These are phyloP conservation scores for Termitomyces sp. DNA, from an alignment of 768 basidiomycete species.

Conservation along the genomic window DNA sequence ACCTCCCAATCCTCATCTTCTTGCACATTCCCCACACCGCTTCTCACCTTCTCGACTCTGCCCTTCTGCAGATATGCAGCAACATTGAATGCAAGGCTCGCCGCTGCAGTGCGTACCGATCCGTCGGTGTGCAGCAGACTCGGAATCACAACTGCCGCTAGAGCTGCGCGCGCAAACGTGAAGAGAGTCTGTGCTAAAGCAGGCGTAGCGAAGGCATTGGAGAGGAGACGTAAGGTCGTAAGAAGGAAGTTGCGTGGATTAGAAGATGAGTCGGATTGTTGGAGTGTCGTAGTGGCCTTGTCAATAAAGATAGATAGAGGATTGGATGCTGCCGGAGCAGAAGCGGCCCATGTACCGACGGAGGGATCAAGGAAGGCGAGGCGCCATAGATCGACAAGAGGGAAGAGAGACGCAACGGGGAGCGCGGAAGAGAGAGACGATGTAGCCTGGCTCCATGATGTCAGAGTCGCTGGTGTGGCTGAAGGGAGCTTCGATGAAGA, in stretches of 20 bases:
- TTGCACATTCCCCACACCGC: constrained; percentile 30
- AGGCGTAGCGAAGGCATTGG: constrained; percentile 60
- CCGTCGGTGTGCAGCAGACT: constrained; percentile 67
- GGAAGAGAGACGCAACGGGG: constrained; percentile 61
- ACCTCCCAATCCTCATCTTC: constrained; percentile 83
- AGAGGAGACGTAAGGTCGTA: constrained; percentile 62
- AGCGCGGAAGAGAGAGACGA: constrained; percentile 41
- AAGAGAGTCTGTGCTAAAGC: constrained; percentile 40
- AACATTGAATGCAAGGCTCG: constrained; percentile 78
- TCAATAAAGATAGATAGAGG: constrained; percentile 45
- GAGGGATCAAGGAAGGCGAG: constrained; percentile 66
- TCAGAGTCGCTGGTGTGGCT: constrained; percentile 36
- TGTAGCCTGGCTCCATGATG: constrained; percentile 48
- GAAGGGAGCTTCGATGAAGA: constrained; percentile 20
- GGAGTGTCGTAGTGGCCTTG: constrained; percentile 22
- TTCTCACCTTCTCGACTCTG: constrained; percentile 40
- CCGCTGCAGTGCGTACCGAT: constrained; percentile 71
- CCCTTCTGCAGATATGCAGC: constrained; percentile 62
- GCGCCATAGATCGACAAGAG: constrained; percentile 80
- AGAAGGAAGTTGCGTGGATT: constrained; percentile 55
- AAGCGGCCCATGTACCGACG: constrained; percentile 47
- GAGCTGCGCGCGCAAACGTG: constrained; percentile 22
- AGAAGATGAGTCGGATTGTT: background rate
- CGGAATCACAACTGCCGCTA: constrained; percentile 60
- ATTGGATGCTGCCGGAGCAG: constrained; percentile 31